Conservation (phyloP, 108 stramenopile genomes). For the Cyclostephanos tholiformis region DNA sequence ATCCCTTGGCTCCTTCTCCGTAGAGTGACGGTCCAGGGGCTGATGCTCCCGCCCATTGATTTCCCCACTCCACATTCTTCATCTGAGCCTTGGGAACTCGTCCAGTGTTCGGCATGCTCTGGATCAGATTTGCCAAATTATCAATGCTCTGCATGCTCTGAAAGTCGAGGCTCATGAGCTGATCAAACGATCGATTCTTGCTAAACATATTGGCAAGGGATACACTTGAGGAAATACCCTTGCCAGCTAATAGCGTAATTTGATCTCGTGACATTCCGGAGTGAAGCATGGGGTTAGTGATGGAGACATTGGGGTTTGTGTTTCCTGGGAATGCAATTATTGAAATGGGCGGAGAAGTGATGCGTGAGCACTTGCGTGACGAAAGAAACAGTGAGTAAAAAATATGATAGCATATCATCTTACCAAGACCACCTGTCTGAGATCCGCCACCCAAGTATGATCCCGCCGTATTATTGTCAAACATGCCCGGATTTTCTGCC, state of each 20-base stretch:
- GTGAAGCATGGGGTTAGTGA: slow-evolving; percentile 71
- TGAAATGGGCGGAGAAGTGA: slow-evolving; percentile 1
- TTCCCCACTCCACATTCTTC: slow-evolving; percentile 66
- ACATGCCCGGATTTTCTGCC: slow-evolving; percentile 25
- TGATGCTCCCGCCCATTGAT: background rate
- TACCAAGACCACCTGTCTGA: slow-evolving; percentile 16
- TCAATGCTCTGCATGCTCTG: slow-evolving; percentile 87
- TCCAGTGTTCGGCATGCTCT: slow-evolving; percentile 47
- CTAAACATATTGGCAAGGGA: slow-evolving; percentile 80
- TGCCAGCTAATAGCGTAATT: slow-evolving; percentile 60
- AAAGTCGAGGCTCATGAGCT: slow-evolving; percentile 83
- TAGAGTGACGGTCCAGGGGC: slow-evolving; percentile 52
- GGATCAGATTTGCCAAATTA: slow-evolving; percentile 83
- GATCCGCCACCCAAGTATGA: slow-evolving; percentile 14
- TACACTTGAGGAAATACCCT: slow-evolving; percentile 54
- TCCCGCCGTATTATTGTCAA: slow-evolving; percentile 15
- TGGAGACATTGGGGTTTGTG: slow-evolving; percentile 33
- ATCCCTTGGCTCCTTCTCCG: slow-evolving; percentile 26
- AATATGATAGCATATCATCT: background rate
- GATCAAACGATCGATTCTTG: slow-evolving; percentile 75
- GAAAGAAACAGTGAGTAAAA: background rate
- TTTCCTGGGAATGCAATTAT: background rate
- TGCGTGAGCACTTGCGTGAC: background rate
- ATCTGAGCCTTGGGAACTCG: slow-evolving; percentile 60
- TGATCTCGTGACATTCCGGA: slow-evolving; percentile 73